Conservation (phyloP, 305 asterid species). For the Andrographis paniculata region DNA sequence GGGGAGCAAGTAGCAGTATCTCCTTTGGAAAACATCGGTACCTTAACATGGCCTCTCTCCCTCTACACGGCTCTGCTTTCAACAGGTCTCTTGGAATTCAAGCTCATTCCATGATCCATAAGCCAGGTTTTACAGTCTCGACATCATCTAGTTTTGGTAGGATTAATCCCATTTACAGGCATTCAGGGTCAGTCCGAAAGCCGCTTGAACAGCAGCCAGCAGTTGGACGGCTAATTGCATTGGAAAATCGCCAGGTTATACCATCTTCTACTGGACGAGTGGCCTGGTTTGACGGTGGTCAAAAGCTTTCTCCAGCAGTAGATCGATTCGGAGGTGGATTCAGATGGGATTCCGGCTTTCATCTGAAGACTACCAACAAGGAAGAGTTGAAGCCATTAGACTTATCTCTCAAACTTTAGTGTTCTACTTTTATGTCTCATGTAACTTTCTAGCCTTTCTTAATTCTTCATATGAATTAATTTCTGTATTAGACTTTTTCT, state of each 20-base stretch:
- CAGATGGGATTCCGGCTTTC: slow-evolving; percentile 36
- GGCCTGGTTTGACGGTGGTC: slow-evolving; percentile 38
- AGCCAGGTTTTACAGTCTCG: slow-evolving; percentile 26
- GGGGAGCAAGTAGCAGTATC: slow-evolving; percentile 20
- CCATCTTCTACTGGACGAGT: slow-evolving; percentile 36
- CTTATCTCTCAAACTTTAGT: slow-evolving; percentile 59
- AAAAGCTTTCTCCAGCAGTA: slow-evolving; percentile 30
- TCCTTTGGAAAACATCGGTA: slow-evolving; percentile 19
- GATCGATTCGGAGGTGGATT: slow-evolving; percentile 31
- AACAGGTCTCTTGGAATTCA: slow-evolving; percentile 67
- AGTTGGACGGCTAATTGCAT: slow-evolving; percentile 30
- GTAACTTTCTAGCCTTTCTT: neutral
- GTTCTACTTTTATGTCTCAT: neutral
- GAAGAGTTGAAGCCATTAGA: slow-evolving; percentile 61
- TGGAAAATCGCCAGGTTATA: slow-evolving; percentile 26
- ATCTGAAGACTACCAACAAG: slow-evolving; percentile 22
- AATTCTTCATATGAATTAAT: neutral
- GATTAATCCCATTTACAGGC: slow-evolving; percentile 23
- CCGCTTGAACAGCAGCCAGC: slow-evolving; percentile 54
- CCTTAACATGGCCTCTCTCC: slow-evolving; percentile 49
- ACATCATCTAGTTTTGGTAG: slow-evolving; percentile 5
- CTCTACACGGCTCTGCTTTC: slow-evolving; percentile 46
- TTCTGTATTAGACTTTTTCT: neutral
- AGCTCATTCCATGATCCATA: slow-evolving; percentile 60
- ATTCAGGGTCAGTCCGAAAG: slow-evolving; percentile 37